A percentile compares a stretch with the other conserved stretches of the same genome.
Conservation (phyloP, 1,284 basidiomycete genomes). For the Trametes polyzona region DNA sequence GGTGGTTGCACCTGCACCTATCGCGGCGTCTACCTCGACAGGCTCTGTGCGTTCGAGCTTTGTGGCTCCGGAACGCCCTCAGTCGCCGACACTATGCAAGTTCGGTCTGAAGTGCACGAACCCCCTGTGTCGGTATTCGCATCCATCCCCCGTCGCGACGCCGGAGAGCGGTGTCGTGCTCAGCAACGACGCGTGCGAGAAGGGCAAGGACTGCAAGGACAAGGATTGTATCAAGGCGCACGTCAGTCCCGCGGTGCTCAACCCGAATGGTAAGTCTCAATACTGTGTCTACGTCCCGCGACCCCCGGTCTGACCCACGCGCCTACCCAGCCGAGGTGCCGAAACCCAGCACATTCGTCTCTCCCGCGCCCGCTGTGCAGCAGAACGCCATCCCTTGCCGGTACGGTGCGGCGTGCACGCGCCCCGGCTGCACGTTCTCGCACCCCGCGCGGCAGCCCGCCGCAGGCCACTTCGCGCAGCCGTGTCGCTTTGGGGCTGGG, state of each 20-base stretch:
- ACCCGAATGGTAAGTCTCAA: slow-evolving; percentile 61
- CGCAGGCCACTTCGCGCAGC: slow-evolving; percentile 44
- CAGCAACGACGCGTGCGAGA: slow-evolving; percentile 87
- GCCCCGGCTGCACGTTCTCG: slow-evolving; percentile 74
- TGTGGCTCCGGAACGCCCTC: slow-evolving; percentile 72
- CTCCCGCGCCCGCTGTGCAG: slow-evolving; percentile 27
- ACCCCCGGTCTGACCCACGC: no score
- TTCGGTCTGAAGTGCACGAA: slow-evolving; percentile 90
- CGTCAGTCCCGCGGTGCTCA: slow-evolving; percentile 81
- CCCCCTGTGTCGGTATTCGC: slow-evolving; percentile 83
- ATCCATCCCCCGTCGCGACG: slow-evolving; percentile 91
- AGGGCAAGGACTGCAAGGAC: slow-evolving; percentile 85
- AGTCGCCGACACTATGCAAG: slow-evolving; percentile 89
- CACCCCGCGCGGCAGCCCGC: slow-evolving; percentile 44
- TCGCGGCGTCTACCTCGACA: slow-evolving; percentile 33
- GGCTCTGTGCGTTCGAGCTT: slow-evolving; percentile 48
- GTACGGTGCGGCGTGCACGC: slow-evolving; percentile 75
- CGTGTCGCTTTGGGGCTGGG: slow-evolving; percentile 75
- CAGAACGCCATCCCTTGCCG: slow-evolving; percentile 59
- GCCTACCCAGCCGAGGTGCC: slow-evolving; percentile 43
- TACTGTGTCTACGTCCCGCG: not conserved
- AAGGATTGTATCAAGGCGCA: slow-evolving; percentile 90
- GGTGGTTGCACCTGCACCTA: slow-evolving; percentile 42
- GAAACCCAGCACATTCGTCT: slow-evolving; percentile 38
- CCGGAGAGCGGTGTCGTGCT: slow-evolving; percentile 91